phyloP scores from a whole-genome alignment of 352 stramenopile genomes.

The Nothophytophthora sp. region DNA sequence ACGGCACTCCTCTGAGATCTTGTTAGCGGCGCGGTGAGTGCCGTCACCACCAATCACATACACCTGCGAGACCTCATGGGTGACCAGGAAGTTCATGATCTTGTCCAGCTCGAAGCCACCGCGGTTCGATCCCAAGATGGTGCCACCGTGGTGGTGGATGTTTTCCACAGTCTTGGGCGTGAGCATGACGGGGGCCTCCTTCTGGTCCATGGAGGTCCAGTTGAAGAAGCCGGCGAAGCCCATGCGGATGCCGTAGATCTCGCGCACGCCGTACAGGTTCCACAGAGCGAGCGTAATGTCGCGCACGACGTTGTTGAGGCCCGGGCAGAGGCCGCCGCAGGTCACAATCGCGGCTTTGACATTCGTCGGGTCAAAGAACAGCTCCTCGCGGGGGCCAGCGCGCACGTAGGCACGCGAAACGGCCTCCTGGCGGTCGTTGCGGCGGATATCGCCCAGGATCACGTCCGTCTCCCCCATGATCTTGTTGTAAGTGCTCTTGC shows the following conservation, averaged over 20 bases:
- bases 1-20: slow-evolving; percentile 80
- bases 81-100: slow-evolving; percentile 94
- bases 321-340: slow-evolving; percentile 94
- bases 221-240: slow-evolving; percentile 84
- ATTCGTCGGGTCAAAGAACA: slow-evolving; percentile 78
- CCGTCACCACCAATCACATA: slow-evolving; percentile 99
- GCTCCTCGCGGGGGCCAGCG: slow-evolving; percentile 60
- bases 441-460: slow-evolving; percentile 82
- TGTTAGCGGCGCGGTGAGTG: slow-evolving; percentile 96
- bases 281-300: slow-evolving; percentile 95
- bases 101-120: slow-evolving; percentile 97
- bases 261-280: slow-evolving; percentile 84
- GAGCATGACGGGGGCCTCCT: slow-evolving; percentile 78
- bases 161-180: slow-evolving; percentile 66
- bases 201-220: slow-evolving; percentile 77
- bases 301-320: slow-evolving; percentile 98
- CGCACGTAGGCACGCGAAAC: slow-evolving; percentile 81
- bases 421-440: slow-evolving; percentile 61
- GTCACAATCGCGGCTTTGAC: slow-evolving; percentile 93
- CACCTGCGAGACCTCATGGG: slow-evolving; percentile 92
- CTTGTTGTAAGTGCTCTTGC: slow-evolving; percentile 87
- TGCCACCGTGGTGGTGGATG: slow-evolving; percentile 93
- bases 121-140: slow-evolving; percentile 93
- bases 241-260: slow-evolving; percentile 86
- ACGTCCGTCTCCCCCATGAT: slow-evolving; percentile 84